Evolutionary conservation across 2,329 filamentous ascomycete species (phyloP), one percentile per base, ranked within the genome.

Genomic region (Paecilomyces dactylethromorphus): DNA sequence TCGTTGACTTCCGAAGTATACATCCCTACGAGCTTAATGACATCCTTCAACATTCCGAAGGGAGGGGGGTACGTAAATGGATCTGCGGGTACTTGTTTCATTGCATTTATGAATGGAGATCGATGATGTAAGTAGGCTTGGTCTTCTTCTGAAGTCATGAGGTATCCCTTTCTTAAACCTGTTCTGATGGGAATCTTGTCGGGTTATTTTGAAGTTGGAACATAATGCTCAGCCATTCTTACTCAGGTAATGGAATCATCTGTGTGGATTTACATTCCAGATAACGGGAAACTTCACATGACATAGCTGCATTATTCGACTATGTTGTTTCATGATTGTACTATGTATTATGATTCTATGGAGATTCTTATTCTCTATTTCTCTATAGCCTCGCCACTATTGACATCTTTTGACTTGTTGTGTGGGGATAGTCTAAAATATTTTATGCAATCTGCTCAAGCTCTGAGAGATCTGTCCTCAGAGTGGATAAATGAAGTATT

Each of bases 401-500:
- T 33, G 13, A 33, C 13, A 15, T 10, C 15, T n/a, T 10, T 10
- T 0, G 6, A 45, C 39, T 10, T 45, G 11, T 15, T 15, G 2
- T 4, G 18, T n/a, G 18, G 7, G 1, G 35, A 24, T 24, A 53
- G 26, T 21, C 18, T 53, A 53, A 7, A 15, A 4, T 5, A 26
- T 53, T 26, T 11, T 52, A 21, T 53, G 15, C 13, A 29, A 29
- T 58, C 21, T 8, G 18, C 39, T 8, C 6, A n/a, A n/a, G 18
- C 18, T 29, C 26, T 29, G 26, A 26, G 4, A 29, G 26, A 5
- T 29, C 26, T 21, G 6, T 45, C 39, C n/a, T 45, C 39, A 71
- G 35, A 69, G 29, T 0, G 69, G 67, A 57, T 77, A 77, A 5
- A 76, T 69, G 24, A 77, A 77, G 56, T 68, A 71, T 26, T 67